phyloP scores from a whole-genome alignment of 164 flowering plant species.

The Tetracentron sinense region DNA sequence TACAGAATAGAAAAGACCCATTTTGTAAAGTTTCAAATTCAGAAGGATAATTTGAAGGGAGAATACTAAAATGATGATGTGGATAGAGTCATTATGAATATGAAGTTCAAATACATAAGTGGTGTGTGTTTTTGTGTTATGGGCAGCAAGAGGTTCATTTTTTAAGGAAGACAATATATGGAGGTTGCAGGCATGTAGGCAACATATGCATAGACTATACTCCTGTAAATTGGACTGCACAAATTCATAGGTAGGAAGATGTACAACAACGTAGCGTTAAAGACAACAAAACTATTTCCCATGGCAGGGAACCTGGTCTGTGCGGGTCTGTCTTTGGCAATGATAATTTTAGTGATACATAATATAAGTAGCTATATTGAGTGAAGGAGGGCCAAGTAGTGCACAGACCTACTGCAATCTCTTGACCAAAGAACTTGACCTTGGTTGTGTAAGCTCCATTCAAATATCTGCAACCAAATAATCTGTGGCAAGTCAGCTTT shows the following conservation, averaged over 20 bases:
- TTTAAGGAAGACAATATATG: background rate
- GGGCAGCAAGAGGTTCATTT: no score
- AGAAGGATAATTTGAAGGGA: background rate
- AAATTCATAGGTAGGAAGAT: background rate
- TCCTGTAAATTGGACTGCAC: background rate
- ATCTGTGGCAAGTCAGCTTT: conserved; percentile 7
- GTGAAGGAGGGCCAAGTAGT: background rate
- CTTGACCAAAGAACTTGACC: conserved; percentile 92
- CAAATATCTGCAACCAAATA: conserved; percentile 60
- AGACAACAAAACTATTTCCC: background rate
- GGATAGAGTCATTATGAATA: background rate
- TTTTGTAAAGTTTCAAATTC: background rate
- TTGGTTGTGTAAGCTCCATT: conserved; percentile 95
- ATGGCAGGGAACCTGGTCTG: no score
- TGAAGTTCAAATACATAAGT: background rate
- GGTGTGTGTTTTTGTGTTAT: no score
- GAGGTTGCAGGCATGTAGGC: background rate
- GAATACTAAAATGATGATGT: background rate
- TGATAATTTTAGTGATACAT: background rate
- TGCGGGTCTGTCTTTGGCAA: no score
- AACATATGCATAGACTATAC: background rate
- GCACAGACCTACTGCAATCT: conserved; percentile 63
- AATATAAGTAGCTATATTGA: no score
- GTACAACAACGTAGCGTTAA: background rate
- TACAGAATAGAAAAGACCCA: conserved; percentile 17